Base-by-base conservation (phyloP, 1,284 basidiomycete species). In the Mycena sp. region DNA sequence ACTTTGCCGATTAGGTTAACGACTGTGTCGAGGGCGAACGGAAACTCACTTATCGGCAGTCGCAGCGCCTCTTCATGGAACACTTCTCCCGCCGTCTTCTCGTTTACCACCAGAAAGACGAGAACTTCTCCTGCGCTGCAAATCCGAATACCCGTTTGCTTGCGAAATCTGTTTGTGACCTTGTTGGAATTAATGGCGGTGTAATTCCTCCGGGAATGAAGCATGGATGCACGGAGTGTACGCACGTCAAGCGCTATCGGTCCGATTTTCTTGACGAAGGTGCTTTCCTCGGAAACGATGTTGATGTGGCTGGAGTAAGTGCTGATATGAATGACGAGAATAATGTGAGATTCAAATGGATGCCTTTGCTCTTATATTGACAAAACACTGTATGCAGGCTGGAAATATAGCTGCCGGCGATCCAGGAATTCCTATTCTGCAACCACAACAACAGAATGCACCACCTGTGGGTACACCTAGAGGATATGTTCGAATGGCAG, bases 31-130 rank as follows among this genome's bases (percentile, higher is more conserved):
- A 45, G 2, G 37, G 37, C 32, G 21, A 14, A 10, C 40, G 40
- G n/a, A 29, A 17, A 19, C n/a, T 68, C 44, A 68, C 61, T 11
- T 53, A 60, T 45, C 48, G 58, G 0, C 63, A 61, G 32, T 56
- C 63, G 2, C 57, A 64, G 37, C 52, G 48, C 1, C 54, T 64
- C 5, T 64, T 50, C 26, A 12, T 71, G 1, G 64, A 71, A 35
- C 66, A 71, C 45, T 68, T 69, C 28, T 30, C 65, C 19, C 57
- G 65, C 2, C 61, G 66, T 1, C 53, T 71, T 12, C 61, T 71
- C 9, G 16, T 63, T 14, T 54, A 37, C 1, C 69, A 69, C 45
- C 25, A 45, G 4, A 58, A 63, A 21, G 19, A 48, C 0, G 26
- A 17, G 1, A 28, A 4, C 9, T 69, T 71, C 32, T 19, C 48